These are phyloP conservation scores for Moesziomyces antarcticus DNA, from an alignment of 1,284 basidiomycete genomes.

Conservation along the genomic window DNA sequence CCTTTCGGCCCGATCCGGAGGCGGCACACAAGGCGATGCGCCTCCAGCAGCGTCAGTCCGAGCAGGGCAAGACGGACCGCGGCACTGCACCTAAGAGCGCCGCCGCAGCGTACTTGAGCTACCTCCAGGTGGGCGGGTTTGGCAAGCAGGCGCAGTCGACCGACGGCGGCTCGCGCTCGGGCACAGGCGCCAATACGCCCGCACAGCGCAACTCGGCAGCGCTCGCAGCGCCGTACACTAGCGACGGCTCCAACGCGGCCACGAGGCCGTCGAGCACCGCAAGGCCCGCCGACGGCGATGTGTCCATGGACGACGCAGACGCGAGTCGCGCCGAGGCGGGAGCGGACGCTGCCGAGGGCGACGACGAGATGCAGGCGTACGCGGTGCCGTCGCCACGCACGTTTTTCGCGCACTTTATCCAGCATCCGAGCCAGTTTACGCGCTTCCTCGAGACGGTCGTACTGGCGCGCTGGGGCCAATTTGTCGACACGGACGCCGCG, in stretches of 20 bases:
- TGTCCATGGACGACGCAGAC: constrained; percentile 10
- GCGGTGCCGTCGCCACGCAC: constrained; percentile 82
- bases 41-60: constrained; percentile 1
- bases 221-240: constrained; percentile 26
- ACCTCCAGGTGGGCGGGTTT: constrained; percentile 52
- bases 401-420: constrained; percentile 94
- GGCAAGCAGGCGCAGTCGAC: constrained; percentile 12
- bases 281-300: constrained; percentile 11
- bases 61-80: constrained; percentile 6
- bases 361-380: constrained; percentile 55
- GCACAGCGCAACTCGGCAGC: constrained; percentile 34
- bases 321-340: constrained; percentile 1
- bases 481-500: constrained; percentile 71
- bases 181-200: constrained; percentile 14
- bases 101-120: constrained; percentile 49
- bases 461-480: constrained; percentile 81
- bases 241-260: neutral
- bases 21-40: constrained; percentile 2
- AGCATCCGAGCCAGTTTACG: constrained; percentile 84
- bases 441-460: constrained; percentile 91
- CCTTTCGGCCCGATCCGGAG: constrained; percentile 37
- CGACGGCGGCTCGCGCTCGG: constrained; percentile 10
- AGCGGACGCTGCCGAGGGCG: constrained; percentile 2
- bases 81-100: constrained; percentile 15
- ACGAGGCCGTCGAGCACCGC: constrained; percentile 23